Conservation (phyloP, 345 rosid species). For the Gossypium bickii region DNA sequence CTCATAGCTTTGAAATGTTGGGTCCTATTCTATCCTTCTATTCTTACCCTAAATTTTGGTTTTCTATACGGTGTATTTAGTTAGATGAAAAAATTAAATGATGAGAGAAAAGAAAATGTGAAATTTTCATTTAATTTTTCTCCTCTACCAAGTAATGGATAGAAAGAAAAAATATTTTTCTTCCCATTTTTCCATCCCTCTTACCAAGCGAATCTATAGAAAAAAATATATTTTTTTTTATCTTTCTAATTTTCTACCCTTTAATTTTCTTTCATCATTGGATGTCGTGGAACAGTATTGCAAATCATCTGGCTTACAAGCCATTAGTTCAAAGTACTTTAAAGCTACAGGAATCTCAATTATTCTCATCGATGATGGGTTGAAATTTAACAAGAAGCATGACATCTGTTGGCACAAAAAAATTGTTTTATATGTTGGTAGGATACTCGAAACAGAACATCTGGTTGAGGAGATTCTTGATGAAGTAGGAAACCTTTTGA, state of each 20-base stretch:
- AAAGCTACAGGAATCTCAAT: conserved; percentile 69
- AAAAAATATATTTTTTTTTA: too few relatives aligned
- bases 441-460: conserved; percentile 68
- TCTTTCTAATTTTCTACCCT: too few relatives aligned
- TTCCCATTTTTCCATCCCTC: too few relatives aligned
- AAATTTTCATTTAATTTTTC: too few relatives aligned
- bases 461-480: conserved; percentile 82
- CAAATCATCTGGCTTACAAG: conserved; percentile 7
- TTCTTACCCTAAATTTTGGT: neutral
- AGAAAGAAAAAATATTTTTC: too few relatives aligned
- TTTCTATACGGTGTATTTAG: too few relatives aligned
- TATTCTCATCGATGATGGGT: conserved; percentile 77
- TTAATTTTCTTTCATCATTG: too few relatives aligned
- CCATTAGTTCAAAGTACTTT: conserved; percentile 57
- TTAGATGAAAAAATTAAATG: too few relatives aligned
- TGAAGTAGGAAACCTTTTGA: conserved; percentile 31
- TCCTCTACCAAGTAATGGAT: too few relatives aligned
- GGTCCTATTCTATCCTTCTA: neutral
- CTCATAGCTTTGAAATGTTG: neutral
- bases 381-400: conserved; percentile 64
- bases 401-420: conserved; percentile 63
- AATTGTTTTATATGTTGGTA: conserved; percentile 64
- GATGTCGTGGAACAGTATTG: conserved; percentile 36
- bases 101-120: neutral
- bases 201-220: too few relatives aligned